Conservation (phyloP, 2,329 filamentous ascomycete species). For the Paraconiothyrium brasiliense region DNA sequence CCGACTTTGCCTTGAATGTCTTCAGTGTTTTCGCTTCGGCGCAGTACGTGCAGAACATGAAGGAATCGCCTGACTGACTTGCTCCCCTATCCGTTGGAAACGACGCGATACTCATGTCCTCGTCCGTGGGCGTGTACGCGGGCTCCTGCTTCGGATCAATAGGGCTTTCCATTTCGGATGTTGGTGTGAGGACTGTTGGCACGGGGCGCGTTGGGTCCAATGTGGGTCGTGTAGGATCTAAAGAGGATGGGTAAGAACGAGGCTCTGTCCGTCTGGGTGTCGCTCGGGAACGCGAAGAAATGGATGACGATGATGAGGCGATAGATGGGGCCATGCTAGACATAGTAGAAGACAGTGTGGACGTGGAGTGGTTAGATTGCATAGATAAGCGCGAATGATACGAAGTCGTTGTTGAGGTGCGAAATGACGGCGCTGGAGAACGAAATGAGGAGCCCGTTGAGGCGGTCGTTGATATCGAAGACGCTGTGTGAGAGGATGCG, state of each 20-base stretch:
- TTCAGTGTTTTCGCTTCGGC: constrained; percentile 46
- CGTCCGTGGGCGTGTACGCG: constrained; percentile 41
- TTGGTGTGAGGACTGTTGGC: constrained; percentile 39
- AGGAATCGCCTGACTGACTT: constrained; percentile 41
- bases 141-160: constrained; percentile 42
- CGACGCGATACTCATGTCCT: constrained; percentile 42
- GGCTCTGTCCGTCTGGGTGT: constrained; percentile 39
- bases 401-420: constrained; percentile 40
- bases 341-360: constrained; percentile 35
- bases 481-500: constrained; percentile 31
- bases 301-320: constrained; percentile 41
- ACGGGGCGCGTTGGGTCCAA: constrained; percentile 45
- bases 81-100: constrained; percentile 33
- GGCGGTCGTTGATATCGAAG: constrained; percentile 20
- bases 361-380: constrained; percentile 44
- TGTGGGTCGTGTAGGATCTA: constrained; percentile 44
- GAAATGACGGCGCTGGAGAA: constrained; percentile 37
- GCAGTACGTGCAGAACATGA: constrained; percentile 52
- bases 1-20: constrained; percentile 51
- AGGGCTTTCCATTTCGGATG: constrained; percentile 44
- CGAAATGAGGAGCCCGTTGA: constrained; percentile 40
- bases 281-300: constrained; percentile 41
- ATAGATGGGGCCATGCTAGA: constrained; percentile 43
- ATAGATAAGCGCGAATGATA: constrained; percentile 46
- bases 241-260: constrained; percentile 45